Evolutionary conservation across 257 asterid species (phyloP).

Genomic region (Misopates orontium): DNA sequence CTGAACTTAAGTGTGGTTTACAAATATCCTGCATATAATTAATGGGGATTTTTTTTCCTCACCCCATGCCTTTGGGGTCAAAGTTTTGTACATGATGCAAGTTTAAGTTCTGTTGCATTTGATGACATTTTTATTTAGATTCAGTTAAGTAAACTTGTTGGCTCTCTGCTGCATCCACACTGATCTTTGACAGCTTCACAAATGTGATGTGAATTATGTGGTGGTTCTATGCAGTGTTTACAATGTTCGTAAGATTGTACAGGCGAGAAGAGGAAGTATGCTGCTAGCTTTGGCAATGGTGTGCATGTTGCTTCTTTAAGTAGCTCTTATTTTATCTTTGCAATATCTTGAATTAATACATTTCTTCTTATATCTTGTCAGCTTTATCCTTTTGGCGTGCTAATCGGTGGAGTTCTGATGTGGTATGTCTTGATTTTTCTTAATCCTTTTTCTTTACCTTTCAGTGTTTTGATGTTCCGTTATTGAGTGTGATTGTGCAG

Average conservation of each 20-base stretch:
- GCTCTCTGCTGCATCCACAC: too few species aligned
- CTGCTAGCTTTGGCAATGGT: constrained; percentile 88
- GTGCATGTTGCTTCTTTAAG: constrained; percentile 13
- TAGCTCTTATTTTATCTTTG: constrained; percentile 10
- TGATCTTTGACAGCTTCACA: too few species aligned
- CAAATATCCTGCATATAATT: background rate
- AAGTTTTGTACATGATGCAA: too few species aligned
- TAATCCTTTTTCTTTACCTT: background rate
- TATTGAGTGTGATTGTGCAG: constrained; percentile 42
- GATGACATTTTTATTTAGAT: too few species aligned
- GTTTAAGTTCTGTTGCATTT: too few species aligned
- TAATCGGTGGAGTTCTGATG: constrained; percentile 65
- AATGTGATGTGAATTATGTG: background rate
- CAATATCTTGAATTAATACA: constrained; percentile 17
- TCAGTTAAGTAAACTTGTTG: too few species aligned
- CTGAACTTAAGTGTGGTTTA: constrained; percentile 12
- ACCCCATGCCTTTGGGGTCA: too few species aligned
- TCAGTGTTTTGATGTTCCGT: constrained; percentile 15
- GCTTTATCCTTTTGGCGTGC: constrained; percentile 82
- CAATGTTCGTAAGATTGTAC: constrained; percentile 73
- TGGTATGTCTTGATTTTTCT: constrained; percentile 53
- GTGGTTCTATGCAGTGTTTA: constrained; percentile 52
- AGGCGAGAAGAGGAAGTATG: constrained; percentile 85
- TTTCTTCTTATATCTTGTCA: constrained; percentile 39
- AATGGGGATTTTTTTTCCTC: too few species aligned